Evolutionary conservation across 352 stramenopile genomes (phyloP).

Genomic region (Aphanomyces euteiches): DNA sequence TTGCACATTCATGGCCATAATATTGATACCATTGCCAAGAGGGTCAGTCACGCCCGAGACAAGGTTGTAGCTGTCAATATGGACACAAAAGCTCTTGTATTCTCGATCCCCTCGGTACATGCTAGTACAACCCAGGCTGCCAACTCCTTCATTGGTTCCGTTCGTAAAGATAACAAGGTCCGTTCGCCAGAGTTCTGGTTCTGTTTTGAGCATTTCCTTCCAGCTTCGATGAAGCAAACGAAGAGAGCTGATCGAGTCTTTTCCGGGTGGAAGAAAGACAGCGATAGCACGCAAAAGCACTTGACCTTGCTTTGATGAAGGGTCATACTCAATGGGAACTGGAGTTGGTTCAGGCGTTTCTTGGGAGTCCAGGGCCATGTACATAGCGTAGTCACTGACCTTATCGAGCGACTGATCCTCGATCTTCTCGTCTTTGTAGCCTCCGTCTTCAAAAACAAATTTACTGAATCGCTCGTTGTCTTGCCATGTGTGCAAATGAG

Average conservation of each 20-base stretch:
- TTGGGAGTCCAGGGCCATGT: constrained; percentile 21
- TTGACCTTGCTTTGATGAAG: not conserved
- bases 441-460: constrained; percentile 13
- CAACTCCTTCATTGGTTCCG: not conserved
- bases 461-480: constrained; percentile 18
- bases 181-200: constrained; percentile 20
- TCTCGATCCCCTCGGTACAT: not conserved
- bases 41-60: not conserved
- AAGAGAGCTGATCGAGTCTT: not conserved
- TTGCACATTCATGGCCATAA: not conserved
- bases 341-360: not conserved
- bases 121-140: not conserved
- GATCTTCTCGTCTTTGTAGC: constrained; percentile 3
- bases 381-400: constrained; percentile 25
- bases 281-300: constrained; percentile 3
- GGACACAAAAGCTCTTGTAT: not conserved
- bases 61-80: not conserved
- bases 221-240: constrained; percentile 23
- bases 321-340: not conserved
- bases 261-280: not conserved
- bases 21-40: not conserved
- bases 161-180: constrained; percentile 22
- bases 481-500: constrained; percentile 30
- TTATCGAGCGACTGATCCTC: not conserved
- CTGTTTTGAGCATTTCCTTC: constrained; percentile 11